Percentiles rank a stretch among this genome's conserved stretches.
These are phyloP conservation scores for Solanum hybrid DNA, from an alignment of 305 asterid species.

Conservation along the genomic window DNA sequence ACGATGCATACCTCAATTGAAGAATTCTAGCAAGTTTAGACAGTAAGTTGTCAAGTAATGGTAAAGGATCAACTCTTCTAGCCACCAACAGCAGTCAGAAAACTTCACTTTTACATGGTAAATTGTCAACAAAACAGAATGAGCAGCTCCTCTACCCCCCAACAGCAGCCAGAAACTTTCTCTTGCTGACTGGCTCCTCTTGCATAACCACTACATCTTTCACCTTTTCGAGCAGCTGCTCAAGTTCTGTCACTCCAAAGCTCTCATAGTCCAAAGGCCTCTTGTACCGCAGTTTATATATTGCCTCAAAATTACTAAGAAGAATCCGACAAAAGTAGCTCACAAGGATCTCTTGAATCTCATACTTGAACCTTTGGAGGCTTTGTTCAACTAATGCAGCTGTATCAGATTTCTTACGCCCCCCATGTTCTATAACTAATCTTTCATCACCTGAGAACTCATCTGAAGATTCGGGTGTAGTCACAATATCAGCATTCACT, in stretches of 20 bases:
- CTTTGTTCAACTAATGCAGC: slow-evolving; percentile 13
- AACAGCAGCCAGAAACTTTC: neutral
- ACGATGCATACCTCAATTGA: neutral
- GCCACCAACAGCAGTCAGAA: neutral
- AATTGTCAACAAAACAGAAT: neutral
- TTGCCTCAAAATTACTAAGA: slow-evolving; percentile 37
- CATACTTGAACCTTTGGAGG: slow-evolving; percentile 49
- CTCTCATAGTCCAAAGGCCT: neutral
- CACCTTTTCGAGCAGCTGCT: neutral
- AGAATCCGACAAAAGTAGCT: slow-evolving; percentile 61
- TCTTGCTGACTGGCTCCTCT: neutral
- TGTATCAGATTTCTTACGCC: slow-evolving; percentile 16
- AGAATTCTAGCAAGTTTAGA: neutral
- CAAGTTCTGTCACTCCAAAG: neutral
- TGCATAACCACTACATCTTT: neutral
- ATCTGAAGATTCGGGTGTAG: slow-evolving; percentile 45
- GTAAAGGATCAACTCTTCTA: neutral
- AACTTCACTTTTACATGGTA: neutral
- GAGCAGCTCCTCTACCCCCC: neutral
- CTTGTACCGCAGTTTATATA: neutral
- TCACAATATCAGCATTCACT: slow-evolving; percentile 18
- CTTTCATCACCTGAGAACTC: slow-evolving; percentile 61
- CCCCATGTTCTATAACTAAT: slow-evolving; percentile 19
- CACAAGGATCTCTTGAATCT: slow-evolving; percentile 80
- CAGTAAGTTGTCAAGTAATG: neutral